These are phyloP conservation scores for Abrus pulchellus DNA, from an alignment of 306 rosid species.

Conservation along the genomic window DNA sequence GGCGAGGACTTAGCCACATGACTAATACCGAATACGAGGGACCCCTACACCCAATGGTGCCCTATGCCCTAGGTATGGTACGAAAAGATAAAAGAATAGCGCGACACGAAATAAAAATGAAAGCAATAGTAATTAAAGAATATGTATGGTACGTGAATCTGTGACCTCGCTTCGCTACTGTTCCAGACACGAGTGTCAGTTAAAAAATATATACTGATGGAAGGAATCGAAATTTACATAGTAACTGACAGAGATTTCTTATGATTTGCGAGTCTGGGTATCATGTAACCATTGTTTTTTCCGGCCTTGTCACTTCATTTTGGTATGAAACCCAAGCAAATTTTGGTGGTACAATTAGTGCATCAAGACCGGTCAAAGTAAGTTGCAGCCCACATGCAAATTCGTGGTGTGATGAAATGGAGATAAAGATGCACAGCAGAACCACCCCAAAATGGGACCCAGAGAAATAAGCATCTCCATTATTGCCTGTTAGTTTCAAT, in stretches of 20 bases:
- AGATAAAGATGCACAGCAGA: conserved; percentile 33
- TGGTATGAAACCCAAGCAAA: conserved; percentile 1
- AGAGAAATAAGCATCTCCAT: conserved; percentile 38
- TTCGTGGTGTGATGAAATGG: conserved; percentile 36
- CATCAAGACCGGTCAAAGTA: conserved; percentile 52
- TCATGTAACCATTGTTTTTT: conserved; percentile 35
- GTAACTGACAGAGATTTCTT: conserved; percentile 42
- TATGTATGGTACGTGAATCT: conserved; percentile 21
- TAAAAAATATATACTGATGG: conserved; percentile 39
- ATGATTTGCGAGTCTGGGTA: conserved; percentile 50
- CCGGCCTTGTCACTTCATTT: conserved; percentile 7
- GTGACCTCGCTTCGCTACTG: conserved; percentile 39
- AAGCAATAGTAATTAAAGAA: not conserved
- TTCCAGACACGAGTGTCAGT: conserved; percentile 47
- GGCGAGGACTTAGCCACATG: conserved; percentile 50
- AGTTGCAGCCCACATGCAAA: conserved; percentile 55
- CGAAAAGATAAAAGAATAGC: not conserved
- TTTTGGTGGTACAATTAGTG: not conserved
- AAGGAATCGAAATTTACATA: conserved; percentile 36
- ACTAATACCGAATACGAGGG: conserved; percentile 4
- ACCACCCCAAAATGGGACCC: conserved; percentile 48
- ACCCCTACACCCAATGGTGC: conserved; percentile 24
- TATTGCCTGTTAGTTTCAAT: conserved; percentile 46
- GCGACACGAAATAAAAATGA: not conserved
- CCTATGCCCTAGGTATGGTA: conserved; percentile 14